Conservation (phyloP, 805 yeast species). For the Allodekkera sacchari region DNA sequence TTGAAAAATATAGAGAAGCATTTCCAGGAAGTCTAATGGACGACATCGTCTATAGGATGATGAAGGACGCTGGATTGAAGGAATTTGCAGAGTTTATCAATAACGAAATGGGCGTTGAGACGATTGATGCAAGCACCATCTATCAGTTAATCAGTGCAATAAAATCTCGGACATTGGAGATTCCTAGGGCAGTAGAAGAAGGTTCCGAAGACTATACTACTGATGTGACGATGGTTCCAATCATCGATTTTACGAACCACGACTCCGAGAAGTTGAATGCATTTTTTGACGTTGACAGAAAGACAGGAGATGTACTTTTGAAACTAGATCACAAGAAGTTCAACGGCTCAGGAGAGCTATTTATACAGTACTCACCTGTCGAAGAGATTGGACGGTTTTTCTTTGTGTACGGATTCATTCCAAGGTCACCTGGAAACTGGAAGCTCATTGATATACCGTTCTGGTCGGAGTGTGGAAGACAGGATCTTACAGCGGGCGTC, state of each 20-base stretch:
- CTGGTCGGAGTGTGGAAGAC: slow-evolving; percentile 7
- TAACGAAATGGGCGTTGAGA: slow-evolving; percentile 8
- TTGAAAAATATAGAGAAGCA: slow-evolving; percentile 12
- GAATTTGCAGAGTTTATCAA: slow-evolving; percentile 12
- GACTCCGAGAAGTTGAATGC: slow-evolving; percentile 37
- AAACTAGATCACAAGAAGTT: slow-evolving; percentile 16
- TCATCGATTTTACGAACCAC: slow-evolving; percentile 65
- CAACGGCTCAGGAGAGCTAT: slow-evolving; percentile 25
- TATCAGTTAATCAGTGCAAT: slow-evolving; percentile 32
- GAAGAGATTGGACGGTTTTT: slow-evolving; percentile 35
- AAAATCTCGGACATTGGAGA: slow-evolving; percentile 54
- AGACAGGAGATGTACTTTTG: slow-evolving; percentile 35
- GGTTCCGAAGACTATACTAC: slow-evolving; percentile 33
- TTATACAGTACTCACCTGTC: slow-evolving; percentile 34
- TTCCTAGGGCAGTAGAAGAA: slow-evolving; percentile 34
- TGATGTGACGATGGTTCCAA: slow-evolving; percentile 53
- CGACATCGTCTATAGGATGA: slow-evolving; percentile 5
- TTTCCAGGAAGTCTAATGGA: slow-evolving; percentile 13
- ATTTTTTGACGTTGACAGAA: slow-evolving; percentile 50
- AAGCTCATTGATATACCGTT: slow-evolving; percentile 29
- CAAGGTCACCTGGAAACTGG: slow-evolving; percentile 15
- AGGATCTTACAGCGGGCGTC: slow-evolving; percentile 12
- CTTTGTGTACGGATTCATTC: slow-evolving; percentile 40
- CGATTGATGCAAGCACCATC: slow-evolving; percentile 9
- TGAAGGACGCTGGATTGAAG: slow-evolving; percentile 8